Evolutionary conservation across 257 asterid species (phyloP), one percentile per base, ranked within the genome.

Genomic region (Solanum habrochaites): DNA sequence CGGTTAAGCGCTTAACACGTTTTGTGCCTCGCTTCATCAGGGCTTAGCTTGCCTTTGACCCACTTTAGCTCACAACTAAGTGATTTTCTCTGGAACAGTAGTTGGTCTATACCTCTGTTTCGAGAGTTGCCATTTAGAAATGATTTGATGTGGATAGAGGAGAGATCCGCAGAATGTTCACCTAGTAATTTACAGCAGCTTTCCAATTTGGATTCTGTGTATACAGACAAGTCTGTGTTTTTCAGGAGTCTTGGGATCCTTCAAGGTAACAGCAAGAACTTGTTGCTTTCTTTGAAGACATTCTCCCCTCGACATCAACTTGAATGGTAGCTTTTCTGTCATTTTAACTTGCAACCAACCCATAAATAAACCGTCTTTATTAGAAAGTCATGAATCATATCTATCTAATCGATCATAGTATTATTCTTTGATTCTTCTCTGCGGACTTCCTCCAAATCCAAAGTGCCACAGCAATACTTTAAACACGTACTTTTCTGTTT

Each of bases 231-330:
- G 71, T 83, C 58, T 86, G 37, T 31, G 62, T 84, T 78, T 90
- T 81, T n/a, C 85, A 94, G 97, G 91, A 91, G 88, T 88, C 91
- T 75, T 32, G 96, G 93, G 56, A 82, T 92, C 92, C 95, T 83
- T 91, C 92, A 90, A 89, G 98, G 96, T 83, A 87, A n/a, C 89
- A 93, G 87, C 85, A 86, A 45, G 96, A 93, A 85, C 93, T 90
- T 87, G 84, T 89, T 89, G 89, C 93, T 86, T n/a, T 87, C 94
- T 82, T 89, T 92, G 92, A 92, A 92, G 93, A 88, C 83, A 86
- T 91, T 85, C 88, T n/a, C n/a, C n/a, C n/a, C 83, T 93, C 88
- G 70, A 86, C 62, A 86, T 64, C 86, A 85, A 91, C 80, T n/a
- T 10, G 88, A 93, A n/a, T 85, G 98, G 97, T 94, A 93, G 62